These are phyloP conservation scores for Kregervanrija fluxuum DNA, from an alignment of 805 yeast species.

Conservation along the genomic window DNA sequence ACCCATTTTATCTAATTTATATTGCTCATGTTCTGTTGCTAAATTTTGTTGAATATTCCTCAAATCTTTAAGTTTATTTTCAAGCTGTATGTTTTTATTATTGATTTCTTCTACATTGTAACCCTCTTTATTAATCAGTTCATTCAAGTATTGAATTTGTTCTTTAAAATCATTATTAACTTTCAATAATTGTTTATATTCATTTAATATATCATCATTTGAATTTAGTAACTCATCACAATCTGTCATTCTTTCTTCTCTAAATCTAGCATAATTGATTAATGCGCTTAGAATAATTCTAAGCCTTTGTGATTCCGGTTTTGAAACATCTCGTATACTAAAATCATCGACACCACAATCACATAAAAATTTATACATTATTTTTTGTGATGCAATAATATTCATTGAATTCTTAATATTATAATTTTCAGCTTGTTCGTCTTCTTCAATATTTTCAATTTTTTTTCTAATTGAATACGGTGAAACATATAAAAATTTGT, in stretches of 20 bases:
- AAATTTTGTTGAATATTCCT: constrained; percentile 57
- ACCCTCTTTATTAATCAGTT: constrained; percentile 17
- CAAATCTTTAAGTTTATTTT: constrained; percentile 51
- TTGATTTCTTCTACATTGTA: constrained; percentile 36
- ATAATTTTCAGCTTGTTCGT: constrained; percentile 6
- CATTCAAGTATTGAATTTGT: constrained; percentile 14
- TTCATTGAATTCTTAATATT: constrained; percentile 33
- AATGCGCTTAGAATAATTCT: constrained; percentile 71
- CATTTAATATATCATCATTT: constrained; percentile 43
- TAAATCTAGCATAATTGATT: constrained; percentile 76
- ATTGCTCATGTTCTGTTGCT: constrained; percentile 53
- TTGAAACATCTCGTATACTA: constrained; percentile 61
- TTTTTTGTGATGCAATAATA: constrained; percentile 50
- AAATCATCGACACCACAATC: constrained; percentile 77
- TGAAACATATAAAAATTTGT: constrained; percentile 26
- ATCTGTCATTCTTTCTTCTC: constrained; percentile 69
- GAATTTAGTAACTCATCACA: constrained; percentile 54
- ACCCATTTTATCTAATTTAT: constrained; percentile 55
- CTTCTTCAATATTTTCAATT: constrained; percentile 17
- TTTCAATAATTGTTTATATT: constrained; percentile 35
- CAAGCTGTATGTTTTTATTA: constrained; percentile 48
- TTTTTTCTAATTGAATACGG: constrained; percentile 23
- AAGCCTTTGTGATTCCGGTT: constrained; percentile 67
- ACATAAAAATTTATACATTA: constrained; percentile 53
- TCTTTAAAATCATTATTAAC: constrained; percentile 33